phyloP scores from a whole-genome alignment of 805 yeast species.

The Jamesozyma jinghongensis region DNA sequence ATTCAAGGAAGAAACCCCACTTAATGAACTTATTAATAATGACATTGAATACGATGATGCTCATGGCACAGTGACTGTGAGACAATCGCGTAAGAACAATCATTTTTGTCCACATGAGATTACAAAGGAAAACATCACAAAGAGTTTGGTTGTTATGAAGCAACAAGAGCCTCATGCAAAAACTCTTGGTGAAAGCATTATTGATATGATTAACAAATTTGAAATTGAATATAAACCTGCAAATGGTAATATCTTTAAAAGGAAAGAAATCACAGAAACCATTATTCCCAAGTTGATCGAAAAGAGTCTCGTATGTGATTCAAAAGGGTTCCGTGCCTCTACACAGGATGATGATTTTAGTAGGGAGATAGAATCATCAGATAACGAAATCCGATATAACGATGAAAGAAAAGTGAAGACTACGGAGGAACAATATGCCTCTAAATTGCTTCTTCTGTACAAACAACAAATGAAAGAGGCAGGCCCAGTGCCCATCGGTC shows the following conservation, averaged over 20 bases:
- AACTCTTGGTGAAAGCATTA: slow-evolving; percentile 7
- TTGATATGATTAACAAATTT: slow-evolving; percentile 17
- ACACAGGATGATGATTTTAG: neutral
- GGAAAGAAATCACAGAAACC: neutral
- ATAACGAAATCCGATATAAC: too few relatives aligned
- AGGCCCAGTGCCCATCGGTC: neutral
- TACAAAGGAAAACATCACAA: slow-evolving; percentile 11
- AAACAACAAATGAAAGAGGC: neutral
- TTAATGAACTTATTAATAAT: neutral
- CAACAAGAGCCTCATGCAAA: neutral
- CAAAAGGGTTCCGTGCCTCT: neutral
- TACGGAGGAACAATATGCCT: neutral
- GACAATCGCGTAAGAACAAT: slow-evolving; percentile 1
- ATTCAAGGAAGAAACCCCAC: neutral
- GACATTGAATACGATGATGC: neutral
- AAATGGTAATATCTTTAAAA: slow-evolving; percentile 18
- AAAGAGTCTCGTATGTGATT: neutral
- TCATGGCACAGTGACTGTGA: neutral
- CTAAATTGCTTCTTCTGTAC: neutral
- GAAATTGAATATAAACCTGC: slow-evolving; percentile 11
- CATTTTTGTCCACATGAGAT: slow-evolving; percentile 16
- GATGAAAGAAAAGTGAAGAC: neutral
- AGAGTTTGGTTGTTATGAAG: slow-evolving; percentile 7
- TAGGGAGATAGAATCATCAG: neutral
- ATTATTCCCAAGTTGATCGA: slow-evolving; percentile 5